Evolutionary conservation across 352 stramenopile species (phyloP), one percentile per base, ranked within the genome.

Genomic region (Pythium guiyangense): DNA sequence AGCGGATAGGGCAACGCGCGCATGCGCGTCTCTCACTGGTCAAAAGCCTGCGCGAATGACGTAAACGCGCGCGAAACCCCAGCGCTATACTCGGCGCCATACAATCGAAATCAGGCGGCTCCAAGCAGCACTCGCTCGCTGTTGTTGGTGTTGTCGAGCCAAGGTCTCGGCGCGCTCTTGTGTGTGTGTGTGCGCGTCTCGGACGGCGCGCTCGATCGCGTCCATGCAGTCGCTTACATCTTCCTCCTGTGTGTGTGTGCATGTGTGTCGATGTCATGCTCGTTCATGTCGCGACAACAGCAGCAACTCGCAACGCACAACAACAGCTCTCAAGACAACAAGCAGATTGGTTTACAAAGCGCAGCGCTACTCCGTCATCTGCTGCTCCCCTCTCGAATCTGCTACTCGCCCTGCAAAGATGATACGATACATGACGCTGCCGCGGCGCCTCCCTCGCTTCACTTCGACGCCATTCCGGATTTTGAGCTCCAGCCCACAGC

Each of bases 401-500:
- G 53, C n/a, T 65, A 9, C 64, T 63, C 49, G 8, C 1, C 39
- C 67, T 70, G 1, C 9, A 46, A 27, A 49, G 48, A 57, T 54
- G 26, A 5, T 15, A 34, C 31, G 4, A 25, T 1, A 29, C 6
- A 27, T 52, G 53, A 59, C 44, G 29, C 51, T 59, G 42, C 6
- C 17, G 48, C 44, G 27, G 6, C 31, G 18, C 2, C n/a, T 14
- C 11, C 27, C 22, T 18, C 15, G 17, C 20, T 31, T 42, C 18
- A 26, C 42, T 22, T 22, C 22, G n/a, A 17, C 31, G n/a, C 26
- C 64, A 71, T 68, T 71, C 52, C 57, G 40, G 55, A 64, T 63
- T 71, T 65, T 47, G 63, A 61, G 63, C 63, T 71, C 52, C 37
- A 57, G 54, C 40, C 34, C 60, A 31, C 59, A 51, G 34, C 47